Conservation (phyloP, 306 rosid species). For the Mimosa bimucronata region DNA sequence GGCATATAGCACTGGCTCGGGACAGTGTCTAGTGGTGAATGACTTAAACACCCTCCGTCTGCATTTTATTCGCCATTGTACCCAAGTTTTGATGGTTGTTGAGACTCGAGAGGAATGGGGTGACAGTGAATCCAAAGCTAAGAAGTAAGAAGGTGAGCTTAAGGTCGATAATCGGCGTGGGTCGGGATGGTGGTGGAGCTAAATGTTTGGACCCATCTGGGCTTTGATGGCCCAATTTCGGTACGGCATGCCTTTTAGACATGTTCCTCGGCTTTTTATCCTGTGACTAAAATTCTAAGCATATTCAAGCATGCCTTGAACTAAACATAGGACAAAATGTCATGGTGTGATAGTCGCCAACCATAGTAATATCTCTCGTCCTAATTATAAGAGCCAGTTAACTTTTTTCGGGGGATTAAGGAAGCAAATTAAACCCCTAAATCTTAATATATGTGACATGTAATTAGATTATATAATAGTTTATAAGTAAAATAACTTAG, state of each 20-base stretch:
- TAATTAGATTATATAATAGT: no score
- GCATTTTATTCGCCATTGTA: background rate
- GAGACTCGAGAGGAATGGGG: background rate
- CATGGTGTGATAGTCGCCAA: background rate
- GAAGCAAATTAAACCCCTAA: no score
- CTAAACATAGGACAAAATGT: background rate
- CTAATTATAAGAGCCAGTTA: no score
- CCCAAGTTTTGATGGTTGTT: background rate
- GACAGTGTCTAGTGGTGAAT: background rate
- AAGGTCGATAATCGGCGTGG: background rate
- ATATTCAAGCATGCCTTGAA: background rate
- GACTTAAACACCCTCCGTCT: conserved; percentile 18
- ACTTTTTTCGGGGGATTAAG: no score
- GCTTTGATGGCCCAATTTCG: conserved; percentile 35
- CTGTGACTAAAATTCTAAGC: background rate
- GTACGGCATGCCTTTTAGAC: background rate
- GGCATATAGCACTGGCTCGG: background rate
- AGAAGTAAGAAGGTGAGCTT: background rate
- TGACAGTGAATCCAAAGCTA: background rate
- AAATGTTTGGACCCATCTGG: conserved; percentile 35
- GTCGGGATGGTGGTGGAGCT: conserved; percentile 18
- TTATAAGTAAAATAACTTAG: no score
- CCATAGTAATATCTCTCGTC: no score
- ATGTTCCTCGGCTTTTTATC: background rate
- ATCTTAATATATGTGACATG: no score